These are phyloP conservation scores for Omphalea diandra DNA, from an alignment of 441 rosid genomes.

Conservation along the genomic window DNA sequence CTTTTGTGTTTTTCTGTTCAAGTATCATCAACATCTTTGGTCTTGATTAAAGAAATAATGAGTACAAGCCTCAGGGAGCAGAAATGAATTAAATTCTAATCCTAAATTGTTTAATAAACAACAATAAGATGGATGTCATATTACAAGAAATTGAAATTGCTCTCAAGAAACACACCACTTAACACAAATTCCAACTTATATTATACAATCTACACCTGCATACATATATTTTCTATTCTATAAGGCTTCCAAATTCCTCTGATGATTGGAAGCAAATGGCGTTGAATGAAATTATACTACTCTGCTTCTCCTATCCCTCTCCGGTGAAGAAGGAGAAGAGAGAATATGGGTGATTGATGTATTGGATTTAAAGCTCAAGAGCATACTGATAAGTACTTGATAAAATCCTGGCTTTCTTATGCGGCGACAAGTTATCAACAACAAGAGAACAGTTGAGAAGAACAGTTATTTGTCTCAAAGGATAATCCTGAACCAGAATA, in stretches of 20 bases:
- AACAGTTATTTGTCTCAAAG: slow-evolving; percentile 35
- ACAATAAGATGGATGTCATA: neutral
- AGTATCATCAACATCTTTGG: too few species aligned
- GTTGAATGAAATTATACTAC: too few species aligned
- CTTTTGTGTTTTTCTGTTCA: too few species aligned
- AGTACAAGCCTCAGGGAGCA: neutral
- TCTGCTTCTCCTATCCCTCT: too few species aligned
- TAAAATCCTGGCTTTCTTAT: slow-evolving; percentile 32
- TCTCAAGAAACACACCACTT: neutral
- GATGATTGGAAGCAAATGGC: too few species aligned
- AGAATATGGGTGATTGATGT: too few species aligned
- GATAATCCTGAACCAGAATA: slow-evolving; percentile 27
- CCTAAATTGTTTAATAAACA: slow-evolving; percentile 9
- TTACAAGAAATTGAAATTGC: neutral
- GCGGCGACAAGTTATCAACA: slow-evolving; percentile 43
- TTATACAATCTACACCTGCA: slow-evolving; percentile 8
- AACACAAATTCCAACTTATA: neutral
- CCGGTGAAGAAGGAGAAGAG: too few species aligned
- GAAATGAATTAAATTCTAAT: neutral
- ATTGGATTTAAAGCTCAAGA: slow-evolving; percentile 22
- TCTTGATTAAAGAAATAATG: too few species aligned
- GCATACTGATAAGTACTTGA: slow-evolving; percentile 32
- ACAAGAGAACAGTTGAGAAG: slow-evolving; percentile 40
- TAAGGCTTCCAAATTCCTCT: slow-evolving; percentile 6
- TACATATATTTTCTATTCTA: neutral